Conservation (phyloP, 2,329 filamentous ascomycete genomes). For the Trichoderma semiorbis region DNA sequence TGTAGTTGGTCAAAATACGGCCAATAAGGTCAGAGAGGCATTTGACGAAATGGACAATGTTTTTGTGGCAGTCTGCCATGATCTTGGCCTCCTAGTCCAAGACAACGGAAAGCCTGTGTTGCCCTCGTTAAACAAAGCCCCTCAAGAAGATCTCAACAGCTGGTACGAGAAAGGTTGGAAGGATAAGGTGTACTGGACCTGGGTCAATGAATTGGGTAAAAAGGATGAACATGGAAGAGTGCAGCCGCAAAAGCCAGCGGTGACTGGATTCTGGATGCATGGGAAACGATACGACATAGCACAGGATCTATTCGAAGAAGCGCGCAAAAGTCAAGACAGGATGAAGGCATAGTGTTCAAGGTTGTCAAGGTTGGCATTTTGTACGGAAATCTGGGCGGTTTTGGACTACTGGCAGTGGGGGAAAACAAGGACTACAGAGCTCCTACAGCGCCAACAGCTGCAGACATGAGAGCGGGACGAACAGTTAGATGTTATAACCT, state of each 20-base stretch:
- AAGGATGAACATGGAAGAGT: not conserved
- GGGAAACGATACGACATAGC: not conserved
- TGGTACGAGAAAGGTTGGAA: slow-evolving; percentile 13
- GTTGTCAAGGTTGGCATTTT: too few relatives aligned
- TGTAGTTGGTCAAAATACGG: not conserved
- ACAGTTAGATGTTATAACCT: too few relatives aligned
- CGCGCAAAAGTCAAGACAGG: not conserved
- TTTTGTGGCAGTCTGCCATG: not conserved
- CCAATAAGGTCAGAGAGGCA: not conserved
- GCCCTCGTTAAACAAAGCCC: not conserved
- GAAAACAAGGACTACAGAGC: too few relatives aligned
- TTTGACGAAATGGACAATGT: slow-evolving; percentile 11
- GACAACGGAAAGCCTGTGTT: not conserved
- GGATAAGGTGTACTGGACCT: not conserved
- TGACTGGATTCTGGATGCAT: not conserved
- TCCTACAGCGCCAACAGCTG: too few relatives aligned
- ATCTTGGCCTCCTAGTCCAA: not conserved
- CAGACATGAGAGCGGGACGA: too few relatives aligned
- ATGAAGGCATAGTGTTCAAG: not conserved
- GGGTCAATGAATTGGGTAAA: not conserved
- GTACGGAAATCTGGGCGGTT: too few relatives aligned
- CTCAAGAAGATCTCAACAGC: not conserved
- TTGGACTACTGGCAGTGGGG: too few relatives aligned
- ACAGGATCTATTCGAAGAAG: not conserved
- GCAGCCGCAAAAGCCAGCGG: not conserved